Conservation (phyloP, 2,329 filamentous ascomycete genomes). For the Xylaria hypoxylon region DNA sequence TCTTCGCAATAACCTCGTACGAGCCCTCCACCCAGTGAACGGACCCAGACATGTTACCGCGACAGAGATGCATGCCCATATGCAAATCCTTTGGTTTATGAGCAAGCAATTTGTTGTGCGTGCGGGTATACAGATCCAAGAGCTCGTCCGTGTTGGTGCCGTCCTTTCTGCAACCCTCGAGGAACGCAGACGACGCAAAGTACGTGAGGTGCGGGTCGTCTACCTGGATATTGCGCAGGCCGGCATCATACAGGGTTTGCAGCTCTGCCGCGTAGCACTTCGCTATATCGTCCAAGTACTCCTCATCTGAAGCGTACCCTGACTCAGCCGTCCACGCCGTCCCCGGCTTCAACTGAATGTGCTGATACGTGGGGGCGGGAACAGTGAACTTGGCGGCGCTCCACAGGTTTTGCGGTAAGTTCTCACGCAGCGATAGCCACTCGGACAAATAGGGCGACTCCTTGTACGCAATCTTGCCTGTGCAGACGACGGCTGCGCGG, state of each 20-base stretch:
- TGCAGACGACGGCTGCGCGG: slow-evolving; percentile 53
- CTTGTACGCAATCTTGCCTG: slow-evolving; percentile 54
- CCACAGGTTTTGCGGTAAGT: slow-evolving; percentile 65
- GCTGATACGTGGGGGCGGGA: slow-evolving; percentile 72
- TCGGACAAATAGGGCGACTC: slow-evolving; percentile 55
- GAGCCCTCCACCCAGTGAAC: slow-evolving; percentile 64
- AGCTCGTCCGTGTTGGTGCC: slow-evolving; percentile 63
- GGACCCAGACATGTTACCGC: slow-evolving; percentile 59
- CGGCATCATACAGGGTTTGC: slow-evolving; percentile 63
- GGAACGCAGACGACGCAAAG: slow-evolving; percentile 68
- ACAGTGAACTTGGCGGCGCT: slow-evolving; percentile 73
- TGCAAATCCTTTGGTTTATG: slow-evolving; percentile 68
- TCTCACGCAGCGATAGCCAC: slow-evolving; percentile 54
- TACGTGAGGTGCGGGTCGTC: slow-evolving; percentile 68
- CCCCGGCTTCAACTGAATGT: slow-evolving; percentile 68
- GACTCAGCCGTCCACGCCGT: slow-evolving; percentile 60
- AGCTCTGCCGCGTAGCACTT: slow-evolving; percentile 65
- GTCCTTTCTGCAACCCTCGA: slow-evolving; percentile 66
- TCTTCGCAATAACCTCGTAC: slow-evolving; percentile 63
- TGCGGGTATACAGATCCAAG: slow-evolving; percentile 70
- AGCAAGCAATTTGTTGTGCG: slow-evolving; percentile 70
- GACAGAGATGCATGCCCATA: slow-evolving; percentile 72
- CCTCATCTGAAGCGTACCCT: slow-evolving; percentile 62
- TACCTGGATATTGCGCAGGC: slow-evolving; percentile 65
- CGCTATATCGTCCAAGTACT: slow-evolving; percentile 66